Conservation (phyloP, 768 basidiomycete genomes). For the Termitomyces sp. region DNA sequence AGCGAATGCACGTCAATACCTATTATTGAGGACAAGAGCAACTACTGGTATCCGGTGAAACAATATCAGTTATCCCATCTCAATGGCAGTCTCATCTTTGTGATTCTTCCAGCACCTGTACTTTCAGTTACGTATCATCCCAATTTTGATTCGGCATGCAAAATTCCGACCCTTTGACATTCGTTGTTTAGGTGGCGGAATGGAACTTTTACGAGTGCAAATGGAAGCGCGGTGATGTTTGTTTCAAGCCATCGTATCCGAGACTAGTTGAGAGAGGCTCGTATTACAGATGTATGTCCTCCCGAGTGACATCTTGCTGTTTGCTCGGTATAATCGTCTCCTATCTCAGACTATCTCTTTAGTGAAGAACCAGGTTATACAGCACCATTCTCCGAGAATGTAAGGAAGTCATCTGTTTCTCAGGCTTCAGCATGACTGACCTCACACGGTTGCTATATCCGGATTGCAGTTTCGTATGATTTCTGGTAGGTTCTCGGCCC, state of each 20-base stretch:
- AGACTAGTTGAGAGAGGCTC: not conserved
- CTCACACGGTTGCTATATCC: no score
- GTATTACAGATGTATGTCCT: not conserved
- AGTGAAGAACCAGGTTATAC: slow-evolving; percentile 28
- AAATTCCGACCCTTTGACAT: not conserved
- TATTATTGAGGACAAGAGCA: slow-evolving; percentile 33
- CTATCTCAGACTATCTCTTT: slow-evolving; percentile 30
- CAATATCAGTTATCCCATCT: not conserved
- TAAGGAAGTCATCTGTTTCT: slow-evolving; percentile 10
- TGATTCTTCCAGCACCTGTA: slow-evolving; percentile 15
- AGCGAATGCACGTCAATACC: slow-evolving; percentile 36
- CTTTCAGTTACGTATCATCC: slow-evolving; percentile 24
- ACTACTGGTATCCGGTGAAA: slow-evolving; percentile 27
- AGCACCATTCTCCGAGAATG: slow-evolving; percentile 37
- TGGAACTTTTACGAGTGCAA: slow-evolving; percentile 32
- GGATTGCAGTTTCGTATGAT: slow-evolving; percentile 34
- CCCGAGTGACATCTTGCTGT: not conserved
- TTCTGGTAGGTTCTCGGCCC: slow-evolving; percentile 22
- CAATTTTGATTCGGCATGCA: not conserved
- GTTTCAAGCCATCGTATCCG: not conserved
- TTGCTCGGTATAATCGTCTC: not conserved
- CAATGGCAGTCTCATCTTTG: not conserved
- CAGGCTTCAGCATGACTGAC: not conserved
- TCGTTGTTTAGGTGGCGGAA: slow-evolving; percentile 26
- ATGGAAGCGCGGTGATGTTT: slow-evolving; percentile 34